Evolutionary conservation across 2,329 filamentous ascomycete species (phyloP).

Genomic region (Kalaharituber pfeilii): DNA sequence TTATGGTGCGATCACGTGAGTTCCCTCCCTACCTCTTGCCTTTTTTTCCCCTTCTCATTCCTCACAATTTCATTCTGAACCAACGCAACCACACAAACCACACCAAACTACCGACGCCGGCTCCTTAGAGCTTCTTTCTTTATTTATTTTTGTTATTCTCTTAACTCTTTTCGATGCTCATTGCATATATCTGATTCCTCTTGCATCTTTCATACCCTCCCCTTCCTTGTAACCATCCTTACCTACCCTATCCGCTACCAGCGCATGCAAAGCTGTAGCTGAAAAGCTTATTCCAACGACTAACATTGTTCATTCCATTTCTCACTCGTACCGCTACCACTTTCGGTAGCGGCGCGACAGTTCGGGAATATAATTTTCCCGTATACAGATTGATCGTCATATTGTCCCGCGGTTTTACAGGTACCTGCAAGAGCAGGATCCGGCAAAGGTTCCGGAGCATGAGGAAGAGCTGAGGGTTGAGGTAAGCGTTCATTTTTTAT

Average conservation of each 20-base stretch:
- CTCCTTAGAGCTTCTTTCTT: too few species aligned
- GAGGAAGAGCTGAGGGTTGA: slow-evolving; percentile 46
- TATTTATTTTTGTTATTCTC: not conserved
- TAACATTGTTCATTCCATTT: slow-evolving; percentile 4
- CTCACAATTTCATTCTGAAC: not conserved
- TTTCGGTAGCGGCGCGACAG: too few species aligned
- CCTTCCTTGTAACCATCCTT: too few species aligned
- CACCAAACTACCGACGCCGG: too few species aligned
- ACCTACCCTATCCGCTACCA: too few species aligned
- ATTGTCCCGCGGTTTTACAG: slow-evolving; percentile 63
- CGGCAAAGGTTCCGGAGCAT: slow-evolving; percentile 39
- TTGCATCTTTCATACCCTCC: too few species aligned
- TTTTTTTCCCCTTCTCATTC: not conserved
- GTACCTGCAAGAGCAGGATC: slow-evolving; percentile 48
- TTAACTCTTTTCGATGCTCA: not conserved
- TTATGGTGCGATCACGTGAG: slow-evolving; percentile 66
- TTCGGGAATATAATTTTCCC: slow-evolving; percentile 15
- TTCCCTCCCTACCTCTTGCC: slow-evolving; percentile 4
- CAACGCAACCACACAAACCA: too few species aligned
- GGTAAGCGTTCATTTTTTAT: too few species aligned
- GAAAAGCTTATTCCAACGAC: not conserved
- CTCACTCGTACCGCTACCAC: slow-evolving; percentile 3
- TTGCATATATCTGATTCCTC: not conserved
- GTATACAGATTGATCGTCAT: slow-evolving; percentile 49
- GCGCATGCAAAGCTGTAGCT: not conserved